Evolutionary conservation across 2,329 filamentous ascomycete genomes (phyloP).

Genomic region (Penicillium oxalicum): DNA sequence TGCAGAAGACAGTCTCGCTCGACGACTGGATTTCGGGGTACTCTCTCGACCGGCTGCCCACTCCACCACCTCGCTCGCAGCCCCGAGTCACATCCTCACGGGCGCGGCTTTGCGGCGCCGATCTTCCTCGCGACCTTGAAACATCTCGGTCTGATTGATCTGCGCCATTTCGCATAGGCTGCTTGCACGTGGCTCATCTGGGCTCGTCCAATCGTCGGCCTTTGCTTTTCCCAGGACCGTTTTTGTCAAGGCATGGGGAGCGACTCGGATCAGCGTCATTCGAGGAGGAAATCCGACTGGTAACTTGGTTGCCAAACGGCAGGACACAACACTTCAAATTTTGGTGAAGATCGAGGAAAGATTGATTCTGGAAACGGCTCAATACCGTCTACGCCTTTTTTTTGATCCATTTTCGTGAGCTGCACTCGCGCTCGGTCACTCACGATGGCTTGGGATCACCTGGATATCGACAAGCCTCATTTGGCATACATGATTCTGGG

Average conservation of each 20-base stretch:
- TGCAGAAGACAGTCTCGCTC: too few species aligned
- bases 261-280: conserved; percentile 12
- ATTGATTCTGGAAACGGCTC: neutral
- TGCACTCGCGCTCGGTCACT: conserved; percentile 10
- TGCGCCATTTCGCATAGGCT: neutral
- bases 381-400: neutral
- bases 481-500: conserved; percentile 97
- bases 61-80: too few species aligned
- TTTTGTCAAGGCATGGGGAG: conserved; percentile 25
- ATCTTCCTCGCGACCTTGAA: too few species aligned
- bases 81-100: too few species aligned
- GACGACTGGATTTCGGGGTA: too few species aligned
- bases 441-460: conserved; percentile 47
- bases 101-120: too few species aligned
- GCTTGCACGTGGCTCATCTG: conserved; percentile 13
- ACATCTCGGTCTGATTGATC: neutral
- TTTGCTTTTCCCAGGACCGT: too few species aligned
- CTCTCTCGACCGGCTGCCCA: too few species aligned
- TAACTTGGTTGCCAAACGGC: conserved; percentile 15
- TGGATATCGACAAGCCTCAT: conserved; percentile 80
- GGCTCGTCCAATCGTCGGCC: conserved; percentile 3
- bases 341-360: neutral
- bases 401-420: neutral
- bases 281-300: conserved; percentile 21
- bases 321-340: neutral